Percentiles rank a stretch among this genome's conserved stretches.
Evolutionary conservation across 2,329 filamentous ascomycete species (phyloP).

Genomic region (Pseudogymnoascus sp.): DNA sequence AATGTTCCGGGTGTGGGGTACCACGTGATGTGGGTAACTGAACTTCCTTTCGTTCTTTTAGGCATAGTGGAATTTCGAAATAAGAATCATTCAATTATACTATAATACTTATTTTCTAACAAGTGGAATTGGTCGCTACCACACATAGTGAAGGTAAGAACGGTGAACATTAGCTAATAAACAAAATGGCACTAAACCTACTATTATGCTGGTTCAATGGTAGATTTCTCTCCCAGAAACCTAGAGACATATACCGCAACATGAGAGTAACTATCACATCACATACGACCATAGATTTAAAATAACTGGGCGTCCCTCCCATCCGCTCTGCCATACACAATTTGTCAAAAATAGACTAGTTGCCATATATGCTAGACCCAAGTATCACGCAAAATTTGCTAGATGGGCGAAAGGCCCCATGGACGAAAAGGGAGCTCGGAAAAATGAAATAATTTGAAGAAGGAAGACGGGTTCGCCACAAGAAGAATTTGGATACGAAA

Average conservation of each 20-base stretch:
- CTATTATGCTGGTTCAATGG: too few relatives aligned
- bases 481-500: not conserved
- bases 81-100: not conserved
- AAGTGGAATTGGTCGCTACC: not conserved
- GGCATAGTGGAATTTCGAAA: not conserved
- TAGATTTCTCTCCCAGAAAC: too few relatives aligned
- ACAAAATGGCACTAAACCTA: not conserved
- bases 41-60: not conserved
- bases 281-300: not conserved
- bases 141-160: not conserved
- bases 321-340: not conserved
- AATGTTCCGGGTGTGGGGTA: not conserved
- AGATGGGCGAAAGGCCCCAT: not conserved
- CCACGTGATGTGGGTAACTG: not conserved
- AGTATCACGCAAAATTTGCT: too few relatives aligned
- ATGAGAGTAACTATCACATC: not conserved
- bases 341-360: too few relatives aligned
- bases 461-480: not conserved
- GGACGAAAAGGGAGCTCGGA: not conserved
- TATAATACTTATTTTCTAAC: not conserved
- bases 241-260: not conserved
- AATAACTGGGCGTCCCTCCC: too few relatives aligned
- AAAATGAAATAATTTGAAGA: not conserved
- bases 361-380: too few relatives aligned
- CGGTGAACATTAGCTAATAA: not conserved